Conservation (phyloP, 371 early-diverging fungal species). For the Nosema muscidifuracis region DNA sequence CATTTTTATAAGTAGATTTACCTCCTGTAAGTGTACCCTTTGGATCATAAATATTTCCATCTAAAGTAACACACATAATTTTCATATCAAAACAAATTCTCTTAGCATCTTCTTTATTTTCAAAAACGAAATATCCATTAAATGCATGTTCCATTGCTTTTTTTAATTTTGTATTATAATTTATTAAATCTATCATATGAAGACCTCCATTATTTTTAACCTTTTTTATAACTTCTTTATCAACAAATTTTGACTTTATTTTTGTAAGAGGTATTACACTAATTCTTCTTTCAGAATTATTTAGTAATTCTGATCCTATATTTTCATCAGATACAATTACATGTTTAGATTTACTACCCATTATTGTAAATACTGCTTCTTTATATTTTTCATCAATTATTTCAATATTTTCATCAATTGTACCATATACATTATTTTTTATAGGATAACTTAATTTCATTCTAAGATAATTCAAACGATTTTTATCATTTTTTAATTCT, state of each 20-base stretch:
- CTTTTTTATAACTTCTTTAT: slow-evolving; percentile 62
- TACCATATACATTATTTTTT: slow-evolving; percentile 64
- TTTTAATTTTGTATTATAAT: slow-evolving; percentile 68
- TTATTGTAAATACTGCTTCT: slow-evolving; percentile 59
- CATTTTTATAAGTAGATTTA: slow-evolving; percentile 60
- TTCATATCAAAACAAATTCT: slow-evolving; percentile 70
- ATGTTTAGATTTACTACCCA: slow-evolving; percentile 57
- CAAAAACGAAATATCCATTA: slow-evolving; percentile 73
- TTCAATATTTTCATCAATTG: slow-evolving; percentile 56
- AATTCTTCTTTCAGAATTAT: slow-evolving; percentile 73
- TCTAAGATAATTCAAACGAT: slow-evolving; percentile 35
- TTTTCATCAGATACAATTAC: slow-evolving; percentile 80
- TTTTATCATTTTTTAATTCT: slow-evolving; percentile 1
- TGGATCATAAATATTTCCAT: slow-evolving; percentile 96
- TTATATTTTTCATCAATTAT: slow-evolving; percentile 62
- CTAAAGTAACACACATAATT: slow-evolving; percentile 74
- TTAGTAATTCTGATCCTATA: slow-evolving; percentile 73
- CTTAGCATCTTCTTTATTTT: slow-evolving; percentile 69
- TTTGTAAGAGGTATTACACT: slow-evolving; percentile 93
- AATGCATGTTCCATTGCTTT: slow-evolving; percentile 87
- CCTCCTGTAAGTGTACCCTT: slow-evolving; percentile 92
- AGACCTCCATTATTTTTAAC: slow-evolving; percentile 61
- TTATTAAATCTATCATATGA: slow-evolving; percentile 72
- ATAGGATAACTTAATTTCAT: slow-evolving; percentile 56
- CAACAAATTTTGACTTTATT: slow-evolving; percentile 64